Evolutionary conservation across 371 early-diverging fungal species (phyloP).

Genomic region (Lichtheimia corymbifera): DNA sequence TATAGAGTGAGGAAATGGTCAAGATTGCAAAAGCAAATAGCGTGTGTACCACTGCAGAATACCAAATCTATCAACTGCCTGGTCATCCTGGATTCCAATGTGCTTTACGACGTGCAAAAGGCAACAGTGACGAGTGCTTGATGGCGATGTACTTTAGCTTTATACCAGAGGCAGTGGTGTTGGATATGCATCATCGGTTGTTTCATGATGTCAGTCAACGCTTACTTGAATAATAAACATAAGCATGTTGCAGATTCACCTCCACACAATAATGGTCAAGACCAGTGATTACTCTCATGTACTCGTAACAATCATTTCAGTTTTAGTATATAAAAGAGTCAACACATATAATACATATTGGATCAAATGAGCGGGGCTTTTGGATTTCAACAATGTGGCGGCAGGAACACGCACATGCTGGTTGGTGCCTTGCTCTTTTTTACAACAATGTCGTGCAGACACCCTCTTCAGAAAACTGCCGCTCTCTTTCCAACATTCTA

Average conservation of each 20-base stretch:
- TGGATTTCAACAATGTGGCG: too few species aligned
- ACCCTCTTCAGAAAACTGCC: background rate
- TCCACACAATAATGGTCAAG: too few species aligned
- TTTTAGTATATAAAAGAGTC: too few species aligned
- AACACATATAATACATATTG: too few species aligned
- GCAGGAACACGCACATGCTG: too few species aligned
- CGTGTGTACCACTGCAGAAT: too few species aligned
- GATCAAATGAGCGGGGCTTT: too few species aligned
- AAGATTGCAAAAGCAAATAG: background rate
- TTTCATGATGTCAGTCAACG: constrained; percentile 41
- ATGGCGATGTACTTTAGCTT: constrained; percentile 39
- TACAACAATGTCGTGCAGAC: background rate
- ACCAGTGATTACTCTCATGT: too few species aligned
- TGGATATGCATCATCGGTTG: constrained; percentile 40
- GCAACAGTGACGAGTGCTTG: constrained; percentile 22
- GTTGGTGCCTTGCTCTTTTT: too few species aligned
- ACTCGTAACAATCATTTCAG: too few species aligned
- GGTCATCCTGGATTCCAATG: constrained; percentile 18
- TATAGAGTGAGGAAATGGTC: background rate
- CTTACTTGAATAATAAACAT: constrained; percentile 9
- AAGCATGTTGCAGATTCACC: too few species aligned
- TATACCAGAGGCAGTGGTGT: constrained; percentile 22
- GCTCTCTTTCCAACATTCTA: background rate
- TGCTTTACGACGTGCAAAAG: constrained; percentile 16
- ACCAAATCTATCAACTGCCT: too few species aligned